phyloP scores from a whole-genome alignment of 805 yeast genomes.

The Barnettozyma vustinii region DNA sequence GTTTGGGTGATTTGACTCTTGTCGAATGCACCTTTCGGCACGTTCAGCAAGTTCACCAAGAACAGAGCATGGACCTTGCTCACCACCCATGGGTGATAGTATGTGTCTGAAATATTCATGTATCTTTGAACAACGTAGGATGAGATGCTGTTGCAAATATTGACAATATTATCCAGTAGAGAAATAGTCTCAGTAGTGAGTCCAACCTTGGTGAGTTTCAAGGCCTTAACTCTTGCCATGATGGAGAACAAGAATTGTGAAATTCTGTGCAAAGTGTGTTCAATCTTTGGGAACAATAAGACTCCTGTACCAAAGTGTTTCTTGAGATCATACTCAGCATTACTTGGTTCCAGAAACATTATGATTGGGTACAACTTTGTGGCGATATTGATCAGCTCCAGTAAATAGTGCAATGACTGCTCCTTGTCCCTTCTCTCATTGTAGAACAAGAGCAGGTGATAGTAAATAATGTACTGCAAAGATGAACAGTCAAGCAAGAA shows the following conservation, averaged over 20 bases:
- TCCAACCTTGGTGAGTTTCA: slow-evolving; percentile 11
- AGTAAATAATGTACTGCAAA: slow-evolving; percentile 18
- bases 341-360: slow-evolving; percentile 14
- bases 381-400: slow-evolving; percentile 6
- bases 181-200: slow-evolving; percentile 1
- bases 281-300: slow-evolving; percentile 20
- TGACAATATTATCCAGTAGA: slow-evolving; percentile 12
- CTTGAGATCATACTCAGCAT: slow-evolving; percentile 12
- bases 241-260: slow-evolving; percentile 16
- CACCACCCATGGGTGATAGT: slow-evolving; percentile 25
- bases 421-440: slow-evolving; percentile 10
- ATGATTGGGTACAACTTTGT: slow-evolving; percentile 9
- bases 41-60: slow-evolving; percentile 8
- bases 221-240: slow-evolving; percentile 16
- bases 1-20: not conserved
- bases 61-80: slow-evolving; percentile 20
- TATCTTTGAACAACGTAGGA: not conserved
- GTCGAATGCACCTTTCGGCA: slow-evolving; percentile 10
- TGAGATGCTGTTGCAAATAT: not conserved
- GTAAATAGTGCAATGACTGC: slow-evolving; percentile 13
- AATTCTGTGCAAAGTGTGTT: slow-evolving; percentile 17
- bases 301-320: slow-evolving; percentile 20
- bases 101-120: slow-evolving; percentile 13
- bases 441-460: slow-evolving; percentile 19
- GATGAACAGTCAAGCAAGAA: slow-evolving; percentile 11